phyloP scores from a whole-genome alignment of 352 stramenopile genomes.

The Pseudoperonospora humuli region DNA sequence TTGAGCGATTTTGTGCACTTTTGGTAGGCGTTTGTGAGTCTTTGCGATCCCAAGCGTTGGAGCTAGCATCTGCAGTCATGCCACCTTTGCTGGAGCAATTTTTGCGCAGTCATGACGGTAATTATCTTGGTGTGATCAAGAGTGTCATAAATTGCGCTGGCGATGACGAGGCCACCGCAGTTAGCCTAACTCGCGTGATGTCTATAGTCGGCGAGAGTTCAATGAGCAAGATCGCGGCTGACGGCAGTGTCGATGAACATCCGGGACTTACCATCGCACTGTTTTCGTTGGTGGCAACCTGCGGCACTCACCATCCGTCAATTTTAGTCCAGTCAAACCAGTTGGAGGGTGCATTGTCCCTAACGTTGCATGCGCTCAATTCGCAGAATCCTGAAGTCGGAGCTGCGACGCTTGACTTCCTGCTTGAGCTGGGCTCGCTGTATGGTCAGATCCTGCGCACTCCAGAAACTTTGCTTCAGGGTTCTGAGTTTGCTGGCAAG shows the following conservation, averaged over 20 bases:
- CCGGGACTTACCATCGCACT: slow-evolving; percentile 39
- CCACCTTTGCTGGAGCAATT: slow-evolving; percentile 56
- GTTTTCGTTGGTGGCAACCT: slow-evolving; percentile 53
- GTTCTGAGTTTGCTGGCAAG: slow-evolving; percentile 41
- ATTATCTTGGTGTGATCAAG: slow-evolving; percentile 61
- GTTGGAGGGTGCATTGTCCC: slow-evolving; percentile 45
- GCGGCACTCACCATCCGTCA: slow-evolving; percentile 41
- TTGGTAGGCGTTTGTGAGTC: slow-evolving; percentile 53
- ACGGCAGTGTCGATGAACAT: slow-evolving; percentile 46
- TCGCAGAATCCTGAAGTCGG: slow-evolving; percentile 60
- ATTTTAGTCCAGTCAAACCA: slow-evolving; percentile 68
- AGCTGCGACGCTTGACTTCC: slow-evolving; percentile 42
- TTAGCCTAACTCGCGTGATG: slow-evolving; percentile 60
- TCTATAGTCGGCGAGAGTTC: slow-evolving; percentile 47
- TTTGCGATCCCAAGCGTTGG: slow-evolving; percentile 52
- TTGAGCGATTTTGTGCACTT: slow-evolving; percentile 46
- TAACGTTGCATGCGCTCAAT: slow-evolving; percentile 57
- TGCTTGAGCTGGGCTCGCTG: slow-evolving; percentile 56
- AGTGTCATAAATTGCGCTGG: slow-evolving; percentile 55
- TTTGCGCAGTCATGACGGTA: slow-evolving; percentile 43
- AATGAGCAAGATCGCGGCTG: slow-evolving; percentile 44
- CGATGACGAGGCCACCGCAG: slow-evolving; percentile 46
- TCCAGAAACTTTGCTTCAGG: slow-evolving; percentile 37
- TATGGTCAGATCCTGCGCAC: slow-evolving; percentile 70
- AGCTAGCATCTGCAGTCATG: slow-evolving; percentile 56